Base-by-base conservation (phyloP, 805 yeast species). In the Candida gorgasii region DNA sequence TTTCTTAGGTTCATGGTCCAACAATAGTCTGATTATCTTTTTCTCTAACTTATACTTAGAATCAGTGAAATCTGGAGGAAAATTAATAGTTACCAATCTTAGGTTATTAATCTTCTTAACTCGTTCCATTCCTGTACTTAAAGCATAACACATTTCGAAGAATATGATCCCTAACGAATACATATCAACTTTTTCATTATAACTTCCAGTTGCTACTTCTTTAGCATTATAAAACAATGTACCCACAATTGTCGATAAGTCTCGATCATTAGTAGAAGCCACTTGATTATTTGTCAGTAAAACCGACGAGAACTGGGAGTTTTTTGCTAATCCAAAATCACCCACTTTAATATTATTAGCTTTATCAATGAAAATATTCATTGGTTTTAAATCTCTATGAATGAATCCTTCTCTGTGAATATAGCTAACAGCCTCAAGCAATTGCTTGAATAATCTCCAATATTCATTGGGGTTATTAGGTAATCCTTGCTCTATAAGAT, bases 271-370 rank as follows among this genome's bases (percentile, higher is more conserved):
- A 3, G 50, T 15, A 1, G 67, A 47, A 1, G 65, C 48, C n/a
- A 68, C 69, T 44, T 70, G 75, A 43, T 69, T 70, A 43, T 67
- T 65, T 20, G 53, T 58, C 62, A 59, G 63, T 15, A 69, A 53
- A 8, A 63, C 65, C 2, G 67, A 53, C 2, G 67, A 56, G 38
- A 67, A 67, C 23, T 86, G 93, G 1, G 87, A 89, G 57, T 84
- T 90, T 51, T 90, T 89, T 0, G 99, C 99, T 44, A 93, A 75
- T 0, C 99, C 99, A 64, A 93, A 93, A 59, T 93, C 99, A 55
- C 99, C 99, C 31, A 93, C 84, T 59, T 93, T 93, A 45, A 93
- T 82, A 56, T 92, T 89, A 51, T 86, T 82, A 1, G 86, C 78
- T 50, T 85, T 86, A 62, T 93, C 99, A 53, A 93, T 89, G 69